phyloP scores from a whole-genome alignment of 1,284 basidiomycete genomes.

The Ustilago trichophora region DNA sequence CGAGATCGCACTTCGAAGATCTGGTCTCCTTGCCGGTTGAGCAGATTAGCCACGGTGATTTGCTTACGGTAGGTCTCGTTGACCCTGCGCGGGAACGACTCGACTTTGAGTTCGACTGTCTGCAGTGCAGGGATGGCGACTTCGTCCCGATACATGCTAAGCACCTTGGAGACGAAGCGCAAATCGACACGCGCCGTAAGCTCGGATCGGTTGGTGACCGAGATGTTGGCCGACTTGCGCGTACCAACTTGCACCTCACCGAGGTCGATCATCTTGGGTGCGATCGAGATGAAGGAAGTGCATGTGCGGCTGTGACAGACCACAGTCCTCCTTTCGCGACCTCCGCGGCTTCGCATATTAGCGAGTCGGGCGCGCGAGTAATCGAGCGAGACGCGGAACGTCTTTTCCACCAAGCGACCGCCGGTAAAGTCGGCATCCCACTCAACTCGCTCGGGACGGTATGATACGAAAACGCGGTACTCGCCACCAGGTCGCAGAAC shows the following conservation, averaged over 20 bases:
- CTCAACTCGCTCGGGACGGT: slow-evolving; percentile 67
- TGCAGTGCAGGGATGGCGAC: slow-evolving; percentile 69
- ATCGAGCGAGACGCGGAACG: slow-evolving; percentile 69
- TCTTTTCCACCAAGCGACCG: slow-evolving; percentile 66
- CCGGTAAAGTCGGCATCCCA: slow-evolving; percentile 61
- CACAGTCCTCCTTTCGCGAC: slow-evolving; percentile 66
- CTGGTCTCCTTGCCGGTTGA: slow-evolving; percentile 67
- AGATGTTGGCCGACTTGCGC: slow-evolving; percentile 67
- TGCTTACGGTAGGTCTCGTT: slow-evolving; percentile 70
- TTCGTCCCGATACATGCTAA: slow-evolving; percentile 69
- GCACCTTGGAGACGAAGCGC: slow-evolving; percentile 70
- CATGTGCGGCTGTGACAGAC: slow-evolving; percentile 68
- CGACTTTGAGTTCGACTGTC: slow-evolving; percentile 69
- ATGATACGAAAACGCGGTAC: slow-evolving; percentile 69
- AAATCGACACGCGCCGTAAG: slow-evolving; percentile 69
- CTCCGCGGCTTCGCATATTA: slow-evolving; percentile 58
- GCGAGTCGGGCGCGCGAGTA: slow-evolving; percentile 62
- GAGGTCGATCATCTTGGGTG: slow-evolving; percentile 68
- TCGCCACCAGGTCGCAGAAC: slow-evolving; percentile 69
- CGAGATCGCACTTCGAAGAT: slow-evolving; percentile 69
- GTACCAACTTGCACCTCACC: slow-evolving; percentile 70
- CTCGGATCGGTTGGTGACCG: slow-evolving; percentile 68
- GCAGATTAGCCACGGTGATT: slow-evolving; percentile 68
- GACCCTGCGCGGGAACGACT: slow-evolving; percentile 70
- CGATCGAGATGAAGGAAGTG: slow-evolving; percentile 69